Percentiles rank a stretch among this genome's conserved stretches.
phyloP scores from a whole-genome alignment of 2,329 filamentous ascomycete species.

The Stylonectria norvegica region DNA sequence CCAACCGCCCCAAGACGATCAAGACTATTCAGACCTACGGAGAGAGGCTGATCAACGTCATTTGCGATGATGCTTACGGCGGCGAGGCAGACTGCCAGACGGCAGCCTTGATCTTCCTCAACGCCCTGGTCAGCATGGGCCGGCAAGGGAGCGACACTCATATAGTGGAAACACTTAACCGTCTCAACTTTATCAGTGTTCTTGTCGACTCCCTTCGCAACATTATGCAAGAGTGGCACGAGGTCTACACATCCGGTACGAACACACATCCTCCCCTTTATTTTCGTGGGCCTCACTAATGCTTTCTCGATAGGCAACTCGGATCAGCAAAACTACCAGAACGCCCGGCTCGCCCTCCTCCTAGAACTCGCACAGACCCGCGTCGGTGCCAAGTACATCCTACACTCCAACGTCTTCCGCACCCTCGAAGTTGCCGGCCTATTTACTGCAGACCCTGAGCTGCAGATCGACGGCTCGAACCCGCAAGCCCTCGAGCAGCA shows the following conservation, averaged over 20 bases:
- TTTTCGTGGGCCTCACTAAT: conserved; percentile 18
- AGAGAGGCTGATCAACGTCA: conserved; percentile 74
- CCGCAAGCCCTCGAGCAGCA: conserved; percentile 71
- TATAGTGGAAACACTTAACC: conserved; percentile 74
- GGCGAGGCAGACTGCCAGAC: conserved; percentile 80
- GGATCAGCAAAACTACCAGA: conserved; percentile 50
- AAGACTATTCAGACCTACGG: conserved; percentile 68
- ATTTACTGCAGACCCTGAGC: conserved; percentile 86
- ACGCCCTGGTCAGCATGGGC: conserved; percentile 70
- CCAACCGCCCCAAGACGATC: conserved; percentile 59
- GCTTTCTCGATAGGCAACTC: conserved; percentile 31
- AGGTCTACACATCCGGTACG: conserved; percentile 54
- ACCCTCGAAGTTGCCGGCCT: conserved; percentile 77
- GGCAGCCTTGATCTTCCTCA: conserved; percentile 80
- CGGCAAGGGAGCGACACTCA: conserved; percentile 68
- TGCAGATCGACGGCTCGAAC: conserved; percentile 74
- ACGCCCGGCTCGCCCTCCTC: conserved; percentile 78
- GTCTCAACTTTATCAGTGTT: conserved; percentile 86
- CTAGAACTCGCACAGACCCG: conserved; percentile 80
- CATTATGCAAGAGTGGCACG: conserved; percentile 69
- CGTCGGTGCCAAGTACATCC: conserved; percentile 78
- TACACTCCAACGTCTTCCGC: conserved; percentile 84
- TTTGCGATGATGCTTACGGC: conserved; percentile 90
- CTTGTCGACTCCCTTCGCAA: conserved; percentile 82
- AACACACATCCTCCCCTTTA: conserved; percentile 6